Evolutionary conservation across 169 alveolate species (phyloP), one percentile per base, ranked within the genome.

Genomic region (Plasmodium gonderi): DNA sequence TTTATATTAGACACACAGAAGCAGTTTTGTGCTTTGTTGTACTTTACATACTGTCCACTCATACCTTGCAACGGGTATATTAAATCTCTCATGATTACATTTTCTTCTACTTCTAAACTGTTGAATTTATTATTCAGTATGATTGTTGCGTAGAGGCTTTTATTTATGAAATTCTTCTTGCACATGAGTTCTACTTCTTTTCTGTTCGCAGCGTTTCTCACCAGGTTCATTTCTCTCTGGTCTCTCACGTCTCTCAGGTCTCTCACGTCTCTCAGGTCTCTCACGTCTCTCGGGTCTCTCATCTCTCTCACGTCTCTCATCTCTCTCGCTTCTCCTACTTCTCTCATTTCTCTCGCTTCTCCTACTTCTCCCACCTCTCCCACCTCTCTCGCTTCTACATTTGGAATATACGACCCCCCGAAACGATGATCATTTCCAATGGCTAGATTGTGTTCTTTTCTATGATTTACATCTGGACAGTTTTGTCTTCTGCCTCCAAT

Each of bases 31-130:
- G 3, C 4, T 64, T 75, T 75, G 79, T 87, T 44, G 26, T 33
- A 87, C 67, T 75, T 75, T 7, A 87, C 68, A 29, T 75, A 87
- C 79, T 87, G 80, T 5, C 93, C 93, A 60, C 79, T 76, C 44
- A 87, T 33, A 4, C 93, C 93, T 87, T 87, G 93, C 0, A 87
- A 42, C 14, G 93, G 93, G 36, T 87, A 87, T 54, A 87, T 87
- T 7, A 87, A 17, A 47, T 87, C 93, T 65, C 68, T 74, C 31
- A 87, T 14, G 5, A 87, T 12, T 7, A 74, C 31, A 65, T 31
- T 87, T 26, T 87, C 93, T 31, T 87, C 93, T 9, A 87, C 31
- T 60, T 87, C 93, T 5, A 87, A 65, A 44, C 23, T 51, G 67
- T 87, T 69, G 31, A 87, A 87, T 20, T 76, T 87, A 23, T 60